phyloP scores from a whole-genome alignment of 768 basidiomycete species.

The Pisolithus albus region DNA sequence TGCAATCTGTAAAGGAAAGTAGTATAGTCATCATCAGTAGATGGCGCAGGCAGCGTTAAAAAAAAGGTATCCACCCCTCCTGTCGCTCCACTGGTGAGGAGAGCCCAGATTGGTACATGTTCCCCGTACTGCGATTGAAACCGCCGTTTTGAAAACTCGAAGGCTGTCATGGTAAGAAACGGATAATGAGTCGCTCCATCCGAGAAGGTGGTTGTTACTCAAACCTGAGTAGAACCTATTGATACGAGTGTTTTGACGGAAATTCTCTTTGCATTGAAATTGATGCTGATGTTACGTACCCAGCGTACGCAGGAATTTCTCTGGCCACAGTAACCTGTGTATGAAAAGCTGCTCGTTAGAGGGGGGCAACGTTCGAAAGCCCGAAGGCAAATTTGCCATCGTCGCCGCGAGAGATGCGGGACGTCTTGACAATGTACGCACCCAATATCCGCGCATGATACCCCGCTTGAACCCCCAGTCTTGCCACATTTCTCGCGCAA shows the following conservation, averaged over 20 bases:
- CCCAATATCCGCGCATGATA: constrained; percentile 98
- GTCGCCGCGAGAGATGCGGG: background rate
- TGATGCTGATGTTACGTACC: constrained; percentile 26
- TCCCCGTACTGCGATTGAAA: constrained; percentile 59
- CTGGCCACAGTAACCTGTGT: constrained; percentile 77
- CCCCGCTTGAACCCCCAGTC: constrained; percentile 83
- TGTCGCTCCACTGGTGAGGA: constrained; percentile 75
- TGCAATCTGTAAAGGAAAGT: constrained; percentile 43
- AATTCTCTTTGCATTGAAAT: background rate
- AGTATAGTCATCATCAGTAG: background rate
- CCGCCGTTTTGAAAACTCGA: constrained; percentile 81
- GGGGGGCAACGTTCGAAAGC: too few species aligned
- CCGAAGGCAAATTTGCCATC: too few species aligned
- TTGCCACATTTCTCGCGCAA: constrained; percentile 78
- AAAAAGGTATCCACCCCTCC: constrained; percentile 54
- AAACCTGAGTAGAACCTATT: constrained; percentile 63
- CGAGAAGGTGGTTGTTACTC: background rate
- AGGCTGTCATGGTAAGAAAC: constrained; percentile 39
- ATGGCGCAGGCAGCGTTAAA: background rate
- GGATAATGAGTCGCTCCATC: background rate
- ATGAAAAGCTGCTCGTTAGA: too few species aligned
- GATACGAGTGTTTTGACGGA: background rate
- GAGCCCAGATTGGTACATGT: constrained; percentile 76
- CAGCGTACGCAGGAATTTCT: constrained; percentile 96
- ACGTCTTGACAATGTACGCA: constrained; percentile 21